These are phyloP conservation scores for Pseudocercospora musae DNA, from an alignment of 2,329 filamentous ascomycete genomes.

Conservation along the genomic window DNA sequence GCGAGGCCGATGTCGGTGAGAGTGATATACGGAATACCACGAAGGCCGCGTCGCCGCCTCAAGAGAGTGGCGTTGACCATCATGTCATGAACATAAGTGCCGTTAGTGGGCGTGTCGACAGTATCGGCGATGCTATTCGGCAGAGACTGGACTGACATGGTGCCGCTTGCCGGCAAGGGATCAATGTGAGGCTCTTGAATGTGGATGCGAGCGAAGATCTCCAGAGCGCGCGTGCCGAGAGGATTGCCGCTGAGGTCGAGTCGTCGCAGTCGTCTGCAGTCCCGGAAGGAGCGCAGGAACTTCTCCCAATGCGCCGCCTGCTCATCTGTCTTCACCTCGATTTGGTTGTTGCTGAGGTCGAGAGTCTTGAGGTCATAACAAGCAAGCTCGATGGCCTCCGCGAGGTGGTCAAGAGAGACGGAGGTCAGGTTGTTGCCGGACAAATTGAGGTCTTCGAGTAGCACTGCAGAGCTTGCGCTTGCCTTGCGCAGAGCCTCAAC, in stretches of 20 bases:
- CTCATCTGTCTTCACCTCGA: constrained; percentile 38
- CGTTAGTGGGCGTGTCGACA: constrained; percentile 2
- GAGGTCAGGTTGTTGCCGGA: constrained; percentile 45
- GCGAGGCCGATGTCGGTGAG: constrained; percentile 36
- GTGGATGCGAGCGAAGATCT: constrained; percentile 46
- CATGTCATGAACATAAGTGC: constrained; percentile 3
- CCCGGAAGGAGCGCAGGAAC: constrained; percentile 44
- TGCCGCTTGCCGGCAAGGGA: constrained; percentile 29
- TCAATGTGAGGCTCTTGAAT: constrained; percentile 33
- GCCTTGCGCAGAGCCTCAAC: constrained; percentile 38
- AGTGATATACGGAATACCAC: constrained; percentile 41
- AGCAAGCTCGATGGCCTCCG: constrained; percentile 41
- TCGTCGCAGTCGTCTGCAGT: constrained; percentile 43
- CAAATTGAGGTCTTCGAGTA: constrained; percentile 47
- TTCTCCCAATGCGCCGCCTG: constrained; percentile 42
- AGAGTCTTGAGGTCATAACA: constrained; percentile 46
- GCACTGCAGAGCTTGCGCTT: constrained; percentile 31
- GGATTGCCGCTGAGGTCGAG: constrained; percentile 47
- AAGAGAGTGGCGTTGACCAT: constrained; percentile 22
- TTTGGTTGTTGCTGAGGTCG: constrained; percentile 47
- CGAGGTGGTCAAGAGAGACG: constrained; percentile 41
- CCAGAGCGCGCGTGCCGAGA: constrained; percentile 43
- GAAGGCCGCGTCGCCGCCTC: constrained; percentile 35
- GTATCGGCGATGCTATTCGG: constrained; percentile 16
- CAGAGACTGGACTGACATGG: constrained; percentile 26